Percentiles rank a stretch among this genome's conserved stretches.
phyloP scores from a whole-genome alignment of 2,329 filamentous ascomycete genomes.

The Aspergillus hortae region DNA sequence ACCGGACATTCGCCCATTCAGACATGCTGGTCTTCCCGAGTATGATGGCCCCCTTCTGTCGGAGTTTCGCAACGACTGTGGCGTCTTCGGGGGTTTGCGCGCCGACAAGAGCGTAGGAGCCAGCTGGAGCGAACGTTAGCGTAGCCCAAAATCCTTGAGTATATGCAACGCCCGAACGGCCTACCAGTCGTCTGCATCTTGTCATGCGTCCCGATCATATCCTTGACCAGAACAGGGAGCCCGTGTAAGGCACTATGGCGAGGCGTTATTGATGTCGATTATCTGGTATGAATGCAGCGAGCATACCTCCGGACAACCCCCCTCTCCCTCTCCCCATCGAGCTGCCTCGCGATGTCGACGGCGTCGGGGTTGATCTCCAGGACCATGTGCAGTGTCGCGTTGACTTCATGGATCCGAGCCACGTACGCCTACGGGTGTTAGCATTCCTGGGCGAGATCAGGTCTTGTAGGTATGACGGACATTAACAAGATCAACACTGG shows the following conservation, averaged over 20 bases:
- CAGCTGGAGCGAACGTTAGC: slow-evolving; percentile 37
- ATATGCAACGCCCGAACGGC: neutral
- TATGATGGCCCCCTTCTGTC: slow-evolving; percentile 59
- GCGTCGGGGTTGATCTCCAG: slow-evolving; percentile 57
- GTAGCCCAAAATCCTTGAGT: neutral
- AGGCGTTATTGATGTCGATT: neutral
- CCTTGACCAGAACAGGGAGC: slow-evolving; percentile 63
- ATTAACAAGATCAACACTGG: slow-evolving; percentile 55
- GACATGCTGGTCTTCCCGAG: slow-evolving; percentile 64
- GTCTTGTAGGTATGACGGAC: slow-evolving; percentile 16
- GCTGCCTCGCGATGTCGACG: slow-evolving; percentile 43
- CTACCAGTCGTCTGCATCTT: slow-evolving; percentile 58
- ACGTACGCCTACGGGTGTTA: slow-evolving; percentile 44
- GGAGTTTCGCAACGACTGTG: slow-evolving; percentile 57
- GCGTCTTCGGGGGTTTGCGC: slow-evolving; percentile 56
- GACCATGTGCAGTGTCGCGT: slow-evolving; percentile 50
- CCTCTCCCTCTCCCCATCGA: slow-evolving; percentile 48
- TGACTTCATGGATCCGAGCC: slow-evolving; percentile 51
- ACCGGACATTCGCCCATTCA: slow-evolving; percentile 64
- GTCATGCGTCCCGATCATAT: slow-evolving; percentile 63
- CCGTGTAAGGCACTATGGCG: slow-evolving; percentile 52
- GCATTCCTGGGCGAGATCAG: neutral
- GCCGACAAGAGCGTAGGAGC: slow-evolving; percentile 61
- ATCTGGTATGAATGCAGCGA: neutral
- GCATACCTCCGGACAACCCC: slow-evolving; percentile 46